phyloP scores from a whole-genome alignment of 2,329 filamentous ascomycete genomes.

The Mollisia scopiformis region DNA sequence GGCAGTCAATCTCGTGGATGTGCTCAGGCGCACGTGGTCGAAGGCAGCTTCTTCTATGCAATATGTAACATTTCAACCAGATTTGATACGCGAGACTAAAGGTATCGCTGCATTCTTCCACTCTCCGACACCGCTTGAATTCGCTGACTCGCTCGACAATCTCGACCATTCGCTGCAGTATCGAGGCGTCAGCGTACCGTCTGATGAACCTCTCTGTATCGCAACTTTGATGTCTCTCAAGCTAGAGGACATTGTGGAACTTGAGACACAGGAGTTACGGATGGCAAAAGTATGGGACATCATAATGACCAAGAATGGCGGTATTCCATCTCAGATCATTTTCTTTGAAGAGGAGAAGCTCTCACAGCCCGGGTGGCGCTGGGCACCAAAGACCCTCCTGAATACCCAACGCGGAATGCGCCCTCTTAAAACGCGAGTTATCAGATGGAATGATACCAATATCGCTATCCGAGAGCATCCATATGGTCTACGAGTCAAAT shows the following conservation, averaged over 20 bases:
- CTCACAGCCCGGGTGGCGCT: constrained; percentile 30
- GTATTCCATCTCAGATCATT: constrained; percentile 27
- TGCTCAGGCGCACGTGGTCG: neutral
- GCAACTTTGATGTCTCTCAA: constrained; percentile 34
- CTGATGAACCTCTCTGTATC: constrained; percentile 37
- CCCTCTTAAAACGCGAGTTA: neutral
- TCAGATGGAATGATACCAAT: neutral
- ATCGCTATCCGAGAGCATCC: neutral
- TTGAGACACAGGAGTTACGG: constrained; percentile 13
- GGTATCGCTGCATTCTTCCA: neutral
- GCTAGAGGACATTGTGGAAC: constrained; percentile 19
- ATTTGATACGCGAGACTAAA: neutral
- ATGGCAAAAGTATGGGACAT: constrained; percentile 33
- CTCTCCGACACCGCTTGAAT: neutral
- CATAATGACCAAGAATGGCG: constrained; percentile 18
- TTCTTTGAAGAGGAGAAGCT: constrained; percentile 32
- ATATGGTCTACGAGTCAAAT: constrained; percentile 7
- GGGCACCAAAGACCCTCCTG: constrained; percentile 29
- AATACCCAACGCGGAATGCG: neutral
- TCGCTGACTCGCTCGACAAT: neutral
- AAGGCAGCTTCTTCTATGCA: neutral
- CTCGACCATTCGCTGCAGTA: constrained; percentile 34
- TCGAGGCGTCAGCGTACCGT: constrained; percentile 35
- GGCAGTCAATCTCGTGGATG: constrained; percentile 22
- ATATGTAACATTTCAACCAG: neutral